Evolutionary conservation across 306 rosid genomes (phyloP).

Genomic region (Prunus armeniaca): DNA sequence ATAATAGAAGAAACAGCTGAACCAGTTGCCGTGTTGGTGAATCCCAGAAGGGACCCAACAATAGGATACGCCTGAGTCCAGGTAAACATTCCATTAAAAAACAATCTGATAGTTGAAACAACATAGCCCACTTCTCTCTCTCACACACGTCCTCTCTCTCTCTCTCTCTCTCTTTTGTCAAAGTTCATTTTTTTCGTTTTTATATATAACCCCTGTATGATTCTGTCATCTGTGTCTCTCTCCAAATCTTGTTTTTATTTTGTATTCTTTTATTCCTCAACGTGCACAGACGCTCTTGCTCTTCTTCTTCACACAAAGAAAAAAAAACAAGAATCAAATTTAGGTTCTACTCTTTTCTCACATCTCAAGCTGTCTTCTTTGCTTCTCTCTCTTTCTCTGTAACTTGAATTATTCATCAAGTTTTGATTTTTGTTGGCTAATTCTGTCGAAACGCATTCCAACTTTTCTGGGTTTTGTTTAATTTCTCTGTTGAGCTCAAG

Average conservation of each 20-base stretch:
- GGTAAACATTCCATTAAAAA: background rate
- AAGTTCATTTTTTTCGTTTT: background rate
- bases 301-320: slow-evolving; percentile 16
- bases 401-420: background rate
- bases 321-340: background rate
- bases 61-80: background rate
- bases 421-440: background rate
- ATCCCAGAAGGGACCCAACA: background rate
- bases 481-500: slow-evolving; percentile 18
- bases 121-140: background rate
- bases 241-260: slow-evolving; percentile 12
- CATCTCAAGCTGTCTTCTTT: background rate
- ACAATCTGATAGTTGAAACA: background rate
- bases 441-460: background rate
- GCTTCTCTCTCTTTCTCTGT: background rate
- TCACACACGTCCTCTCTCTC: background rate
- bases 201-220: background rate
- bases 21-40: slow-evolving; percentile 12
- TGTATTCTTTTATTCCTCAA: slow-evolving; percentile 13
- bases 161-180: background rate
- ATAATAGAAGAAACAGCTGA: background rate
- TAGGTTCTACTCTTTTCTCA: slow-evolving; percentile 30
- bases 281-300: slow-evolving; percentile 17
- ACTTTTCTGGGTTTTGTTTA: slow-evolving; percentile 8
- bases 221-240: slow-evolving; percentile 19